phyloP scores from a whole-genome alignment of 2,329 filamentous ascomycete genomes.

The Cercospora nicotianae region DNA sequence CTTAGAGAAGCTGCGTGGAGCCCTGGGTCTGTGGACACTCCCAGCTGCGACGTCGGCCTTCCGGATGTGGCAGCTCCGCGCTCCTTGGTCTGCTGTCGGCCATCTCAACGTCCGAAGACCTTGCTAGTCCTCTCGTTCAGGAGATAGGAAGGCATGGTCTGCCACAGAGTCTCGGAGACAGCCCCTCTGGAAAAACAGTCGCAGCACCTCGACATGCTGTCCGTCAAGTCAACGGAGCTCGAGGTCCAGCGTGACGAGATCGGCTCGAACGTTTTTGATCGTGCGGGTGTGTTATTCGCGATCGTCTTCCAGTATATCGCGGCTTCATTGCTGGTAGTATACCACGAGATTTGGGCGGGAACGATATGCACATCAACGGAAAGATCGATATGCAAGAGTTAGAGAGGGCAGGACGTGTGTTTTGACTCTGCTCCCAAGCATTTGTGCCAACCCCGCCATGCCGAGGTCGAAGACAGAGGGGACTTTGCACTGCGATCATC shows the following conservation, averaged over 20 bases:
- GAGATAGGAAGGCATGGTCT: not conserved
- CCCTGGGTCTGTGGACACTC: not conserved
- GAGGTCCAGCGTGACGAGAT: not conserved
- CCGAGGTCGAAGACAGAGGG: conserved; percentile 2
- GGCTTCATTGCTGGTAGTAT: not conserved
- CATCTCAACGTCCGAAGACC: not conserved
- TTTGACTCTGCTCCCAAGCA: conserved; percentile 3
- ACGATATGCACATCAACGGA: not conserved
- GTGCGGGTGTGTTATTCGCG: not conserved
- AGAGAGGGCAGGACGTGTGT: not conserved
- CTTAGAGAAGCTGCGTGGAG: not conserved
- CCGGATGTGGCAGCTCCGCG: not conserved
- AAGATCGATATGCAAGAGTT: not conserved
- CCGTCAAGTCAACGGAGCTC: not conserved
- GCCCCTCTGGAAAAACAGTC: not conserved
- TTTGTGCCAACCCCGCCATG: not conserved
- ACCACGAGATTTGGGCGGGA: not conserved
- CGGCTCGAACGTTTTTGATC: not conserved
- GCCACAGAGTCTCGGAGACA: not conserved
- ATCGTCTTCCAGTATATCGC: not conserved
- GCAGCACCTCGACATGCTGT: not conserved
- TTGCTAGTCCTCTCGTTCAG: not conserved
- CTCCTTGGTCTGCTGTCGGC: not conserved
- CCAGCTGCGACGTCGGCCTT: not conserved
- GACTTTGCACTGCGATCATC: not conserved